Percentiles rank a stretch among this genome's conserved stretches.
These are phyloP conservation scores for Candida awuae DNA, from an alignment of 805 yeast genomes.

Conservation along the genomic window DNA sequence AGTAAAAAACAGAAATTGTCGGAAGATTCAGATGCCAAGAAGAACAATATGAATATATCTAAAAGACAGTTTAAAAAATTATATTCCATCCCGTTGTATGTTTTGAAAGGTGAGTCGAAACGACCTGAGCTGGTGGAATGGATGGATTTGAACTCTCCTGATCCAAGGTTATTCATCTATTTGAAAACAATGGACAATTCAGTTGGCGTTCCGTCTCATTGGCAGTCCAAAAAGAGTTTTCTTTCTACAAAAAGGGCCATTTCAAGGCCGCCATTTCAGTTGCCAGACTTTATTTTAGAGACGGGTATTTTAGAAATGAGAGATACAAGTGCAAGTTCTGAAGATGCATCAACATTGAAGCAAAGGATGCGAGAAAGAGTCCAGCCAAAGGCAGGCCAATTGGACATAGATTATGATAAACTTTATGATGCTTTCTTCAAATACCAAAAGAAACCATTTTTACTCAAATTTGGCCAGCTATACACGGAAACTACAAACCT, in stretches of 20 bases:
- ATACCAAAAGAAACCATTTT: conserved; percentile 63
- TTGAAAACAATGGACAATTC: conserved; percentile 59
- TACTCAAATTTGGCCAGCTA: conserved; percentile 65
- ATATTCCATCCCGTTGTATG: conserved; percentile 57
- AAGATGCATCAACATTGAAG: conserved; percentile 44
- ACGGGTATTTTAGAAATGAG: conserved; percentile 90
- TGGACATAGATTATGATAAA: conserved; percentile 80
- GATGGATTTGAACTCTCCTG: conserved; percentile 79
- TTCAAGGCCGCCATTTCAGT: conserved; percentile 62
- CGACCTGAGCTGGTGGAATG: conserved; percentile 73
- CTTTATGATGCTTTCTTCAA: conserved; percentile 83
- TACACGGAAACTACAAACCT: conserved; percentile 63
- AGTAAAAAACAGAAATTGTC: not conserved
- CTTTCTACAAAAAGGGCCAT: conserved; percentile 56
- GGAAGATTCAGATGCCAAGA: not conserved
- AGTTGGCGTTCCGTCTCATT: conserved; percentile 75
- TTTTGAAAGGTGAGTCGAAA: conserved; percentile 50
- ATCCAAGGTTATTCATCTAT: conserved; percentile 58
- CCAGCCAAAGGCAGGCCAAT: conserved; percentile 78
- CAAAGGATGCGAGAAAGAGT: conserved; percentile 75
- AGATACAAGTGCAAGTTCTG: conserved; percentile 37
- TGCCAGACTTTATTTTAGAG: conserved; percentile 69
- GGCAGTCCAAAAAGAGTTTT: conserved; percentile 76
- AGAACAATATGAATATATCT: conserved; percentile 26
- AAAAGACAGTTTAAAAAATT: conserved; percentile 44